phyloP scores from a whole-genome alignment of 2,329 filamentous ascomycete genomes.

The Sarocladium strictum region DNA sequence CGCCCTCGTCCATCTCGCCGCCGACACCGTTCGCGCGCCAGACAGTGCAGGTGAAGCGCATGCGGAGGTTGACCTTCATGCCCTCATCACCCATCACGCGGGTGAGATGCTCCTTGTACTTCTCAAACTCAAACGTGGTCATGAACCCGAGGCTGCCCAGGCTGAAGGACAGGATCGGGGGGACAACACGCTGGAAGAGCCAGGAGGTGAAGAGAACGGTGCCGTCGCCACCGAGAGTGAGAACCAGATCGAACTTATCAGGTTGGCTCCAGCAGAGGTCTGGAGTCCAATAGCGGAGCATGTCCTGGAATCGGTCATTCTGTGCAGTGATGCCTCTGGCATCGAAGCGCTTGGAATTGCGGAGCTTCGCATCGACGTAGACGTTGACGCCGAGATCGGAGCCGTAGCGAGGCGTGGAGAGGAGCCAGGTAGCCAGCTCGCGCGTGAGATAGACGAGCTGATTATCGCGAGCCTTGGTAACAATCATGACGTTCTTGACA shows the following conservation, averaged over 20 bases:
- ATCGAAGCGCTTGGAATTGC: conserved; percentile 82
- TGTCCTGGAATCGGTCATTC: conserved; percentile 70
- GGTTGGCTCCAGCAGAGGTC: conserved; percentile 91
- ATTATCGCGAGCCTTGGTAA: conserved; percentile 96
- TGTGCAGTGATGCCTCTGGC: conserved; percentile 64
- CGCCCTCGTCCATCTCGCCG: conserved; percentile 73
- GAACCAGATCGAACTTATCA: conserved; percentile 91
- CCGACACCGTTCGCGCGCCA: conserved; percentile 63
- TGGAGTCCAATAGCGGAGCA: conserved; percentile 94
- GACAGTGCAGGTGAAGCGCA: conserved; percentile 98
- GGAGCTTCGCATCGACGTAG: conserved; percentile 95
- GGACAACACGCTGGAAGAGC: conserved; percentile 87
- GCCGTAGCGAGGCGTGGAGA: conserved; percentile 83
- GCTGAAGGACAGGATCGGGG: conserved; percentile 78
- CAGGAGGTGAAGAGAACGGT: conserved; percentile 85
- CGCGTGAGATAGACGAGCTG: conserved; percentile 82
- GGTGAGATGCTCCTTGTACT: conserved; percentile 81
- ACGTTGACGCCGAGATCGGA: conserved; percentile 90
- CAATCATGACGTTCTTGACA: conserved; percentile 93
- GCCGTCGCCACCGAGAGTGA: conserved; percentile 80
- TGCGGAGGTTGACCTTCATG: conserved; percentile 95
- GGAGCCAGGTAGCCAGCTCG: conserved; percentile 81
- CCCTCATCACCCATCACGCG: conserved; percentile 89
- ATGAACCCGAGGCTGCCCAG: conserved; percentile 83
- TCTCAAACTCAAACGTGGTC: conserved; percentile 80